Evolutionary conservation across 169 alveolate genomes (phyloP).

Genomic region (Babesia ovata): DNA sequence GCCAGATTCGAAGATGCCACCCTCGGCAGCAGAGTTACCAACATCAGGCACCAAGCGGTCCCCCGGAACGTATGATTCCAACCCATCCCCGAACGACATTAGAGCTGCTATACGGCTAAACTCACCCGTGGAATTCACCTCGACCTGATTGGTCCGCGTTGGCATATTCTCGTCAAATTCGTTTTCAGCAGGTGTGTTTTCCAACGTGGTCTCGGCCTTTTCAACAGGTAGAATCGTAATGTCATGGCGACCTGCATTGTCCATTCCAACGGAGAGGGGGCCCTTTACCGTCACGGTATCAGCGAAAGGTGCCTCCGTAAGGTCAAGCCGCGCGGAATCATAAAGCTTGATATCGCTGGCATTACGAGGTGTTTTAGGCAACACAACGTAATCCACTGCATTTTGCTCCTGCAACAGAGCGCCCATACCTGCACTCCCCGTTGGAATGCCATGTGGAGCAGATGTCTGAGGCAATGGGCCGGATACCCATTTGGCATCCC

Average conservation of each 20-base stretch:
- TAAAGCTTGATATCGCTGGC: slow-evolving; percentile 19
- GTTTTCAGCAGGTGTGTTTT: slow-evolving; percentile 2
- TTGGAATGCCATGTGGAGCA: no score
- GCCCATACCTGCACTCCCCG: no score
- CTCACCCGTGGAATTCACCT: no score
- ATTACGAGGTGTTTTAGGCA: not conserved
- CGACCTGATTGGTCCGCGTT: slow-evolving; percentile 12
- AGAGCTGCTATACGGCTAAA: no score
- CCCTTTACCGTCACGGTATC: not conserved
- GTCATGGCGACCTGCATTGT: no score
- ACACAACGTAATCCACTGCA: not conserved
- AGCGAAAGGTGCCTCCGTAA: not conserved
- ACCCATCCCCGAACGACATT: slow-evolving; percentile 22
- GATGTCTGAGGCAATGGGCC: no score
- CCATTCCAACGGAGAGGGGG: not conserved
- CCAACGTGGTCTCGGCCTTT: not conserved
- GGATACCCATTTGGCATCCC: no score
- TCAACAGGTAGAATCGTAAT: no score
- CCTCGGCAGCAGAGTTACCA: not conserved
- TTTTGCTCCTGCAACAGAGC: no score
- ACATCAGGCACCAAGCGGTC: not conserved
- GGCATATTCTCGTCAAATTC: slow-evolving; percentile 6
- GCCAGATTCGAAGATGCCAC: not conserved
- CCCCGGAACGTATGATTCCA: slow-evolving; percentile 23
- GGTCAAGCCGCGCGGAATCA: slow-evolving; percentile 5